Evolutionary conservation across 768 basidiomycete genomes (phyloP), one percentile per base, ranked within the genome.

Genomic region (Suillus spraguei): DNA sequence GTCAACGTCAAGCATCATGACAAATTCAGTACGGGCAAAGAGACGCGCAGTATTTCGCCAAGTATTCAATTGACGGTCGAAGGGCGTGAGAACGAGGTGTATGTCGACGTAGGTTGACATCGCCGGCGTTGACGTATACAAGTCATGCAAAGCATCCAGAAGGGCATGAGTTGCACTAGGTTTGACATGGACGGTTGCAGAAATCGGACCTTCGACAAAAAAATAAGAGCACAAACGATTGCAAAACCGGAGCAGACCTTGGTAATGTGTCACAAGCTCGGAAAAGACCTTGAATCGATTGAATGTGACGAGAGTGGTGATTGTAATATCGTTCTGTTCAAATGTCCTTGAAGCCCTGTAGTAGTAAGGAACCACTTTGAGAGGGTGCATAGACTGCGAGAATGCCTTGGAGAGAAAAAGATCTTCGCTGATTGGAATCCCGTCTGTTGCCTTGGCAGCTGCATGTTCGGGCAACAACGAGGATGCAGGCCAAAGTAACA

Each of bases 1-100:
- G 73, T 95, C 94, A 65, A 95, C 89, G 72, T 96, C 95, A 59
- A 95, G 86, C 88, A 95, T 91, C 87, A 95, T 91, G 63, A 95
- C 85, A 67, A 86, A 92, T 66, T 90, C 85, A 9, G 94, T 94
- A 16, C 92, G 84, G 5, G 93, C 89, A 69, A 94, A 92, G 59
- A 93, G 79, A 47, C 94, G 86, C 4, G 94, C 94, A 49, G 88
- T 84, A 72, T 95, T 95, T 39, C 94, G 83, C 91, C 93, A 95
- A 28, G 91, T 87, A 74, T 96, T 96, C 81, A 96, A 89, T 72
- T 94, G 91, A 6, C 93, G 85, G 64, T 89, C 88, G 66, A 90
- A 91, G 4, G 85, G 82, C 68, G 94, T 92, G 66, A 95, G 80
- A 36, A 95, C 89, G 59, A 96, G 86, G 71, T 96, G 94, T 14